Evolutionary conservation across 2,329 filamentous ascomycete species (phyloP), one percentile per base, ranked within the genome.

Genomic region (Torrubiella hemipterigena): DNA sequence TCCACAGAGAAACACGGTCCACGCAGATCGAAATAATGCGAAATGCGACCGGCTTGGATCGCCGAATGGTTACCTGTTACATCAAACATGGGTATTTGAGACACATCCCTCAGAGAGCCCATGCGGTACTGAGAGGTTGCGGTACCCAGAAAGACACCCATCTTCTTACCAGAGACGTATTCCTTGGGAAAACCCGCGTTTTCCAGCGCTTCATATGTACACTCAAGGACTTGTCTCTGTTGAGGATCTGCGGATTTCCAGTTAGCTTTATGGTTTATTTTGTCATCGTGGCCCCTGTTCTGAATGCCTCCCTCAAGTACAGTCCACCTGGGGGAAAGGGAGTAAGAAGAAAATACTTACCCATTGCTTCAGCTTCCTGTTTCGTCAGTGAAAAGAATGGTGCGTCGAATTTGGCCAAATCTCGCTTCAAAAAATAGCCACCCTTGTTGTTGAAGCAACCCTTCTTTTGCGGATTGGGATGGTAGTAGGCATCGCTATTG

Each of bases 201-300:
- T 40, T 72, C 67, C 8, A 72, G 49, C 0, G 66, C 65, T 43
- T 73, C 67, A 35, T 65, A 72, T 1, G 64, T 61, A 36, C 62
- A 67, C 42, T 73, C 67, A 3, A 71, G 52, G 7, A 69, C 51
- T 14, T 68, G 50, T 2, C 68, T 55, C 35, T 71, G 66, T 37
- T 71, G 67, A 1, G 68, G 68, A 29, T 73, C 67, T 45, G 36
- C n/a, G n/a, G n/a, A n/a, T n/a, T n/a, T n/a, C n/a, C n/a, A n/a
- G n/a, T n/a, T n/a, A n/a, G n/a, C n/a, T n/a, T n/a, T n/a, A n/a
- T n/a, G n/a, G n/a, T n/a, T n/a, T n/a, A n/a, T n/a, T n/a, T n/a
- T n/a, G n/a, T n/a, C n/a, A n/a, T n/a, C n/a, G n/a, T n/a, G n/a
- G n/a, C n/a, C n/a, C n/a, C n/a, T n/a, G n/a, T n/a, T n/a, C n/a